Conservation (phyloP, 768 basidiomycete species). For the Boletus insuetus region DNA sequence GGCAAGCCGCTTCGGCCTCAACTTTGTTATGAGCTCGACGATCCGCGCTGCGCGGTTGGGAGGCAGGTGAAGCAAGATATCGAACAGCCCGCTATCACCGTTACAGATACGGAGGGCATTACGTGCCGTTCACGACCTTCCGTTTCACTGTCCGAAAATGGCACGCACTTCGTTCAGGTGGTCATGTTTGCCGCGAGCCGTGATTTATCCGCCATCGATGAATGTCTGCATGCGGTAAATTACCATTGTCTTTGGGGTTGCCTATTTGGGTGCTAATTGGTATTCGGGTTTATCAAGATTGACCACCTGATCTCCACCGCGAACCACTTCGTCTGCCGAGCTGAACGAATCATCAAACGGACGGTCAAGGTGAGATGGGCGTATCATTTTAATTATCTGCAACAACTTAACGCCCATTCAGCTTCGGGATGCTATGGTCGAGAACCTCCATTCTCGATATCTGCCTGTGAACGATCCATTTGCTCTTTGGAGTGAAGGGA, state of each 20-base stretch:
- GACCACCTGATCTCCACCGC: conserved; percentile 55
- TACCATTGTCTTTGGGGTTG: conserved; percentile 10
- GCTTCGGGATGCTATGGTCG: conserved; percentile 51
- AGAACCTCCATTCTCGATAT: conserved; percentile 38
- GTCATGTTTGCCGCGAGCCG: conserved; percentile 52
- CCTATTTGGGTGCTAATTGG: conserved; percentile 5
- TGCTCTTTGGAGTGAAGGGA: conserved; percentile 14
- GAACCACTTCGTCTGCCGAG: conserved; percentile 53
- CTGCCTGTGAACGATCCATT: conserved; percentile 18
- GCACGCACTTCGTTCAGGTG: conserved; percentile 43
- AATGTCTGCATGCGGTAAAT: conserved; percentile 53
- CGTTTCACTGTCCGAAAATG: conserved; percentile 31
- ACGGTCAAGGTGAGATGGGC: conserved; percentile 48
- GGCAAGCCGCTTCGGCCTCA: conserved; percentile 38
- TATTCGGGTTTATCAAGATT: conserved; percentile 36
- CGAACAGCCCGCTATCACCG: conserved; percentile 15
- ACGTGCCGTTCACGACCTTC: conserved; percentile 14
- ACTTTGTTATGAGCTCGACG: conserved; percentile 41
- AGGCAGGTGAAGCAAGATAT: conserved; percentile 31
- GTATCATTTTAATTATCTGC: neutral
- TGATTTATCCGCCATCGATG: conserved; percentile 56
- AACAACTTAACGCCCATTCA: conserved; percentile 20
- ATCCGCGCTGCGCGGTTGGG: conserved; percentile 39
- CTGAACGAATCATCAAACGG: conserved; percentile 54
- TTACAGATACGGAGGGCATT: conserved; percentile 25